A percentile compares a stretch with the other conserved stretches of the same genome.
These are phyloP conservation scores for Verticillium nubilum DNA, from an alignment of 2,329 filamentous ascomycete species.

Conservation along the genomic window DNA sequence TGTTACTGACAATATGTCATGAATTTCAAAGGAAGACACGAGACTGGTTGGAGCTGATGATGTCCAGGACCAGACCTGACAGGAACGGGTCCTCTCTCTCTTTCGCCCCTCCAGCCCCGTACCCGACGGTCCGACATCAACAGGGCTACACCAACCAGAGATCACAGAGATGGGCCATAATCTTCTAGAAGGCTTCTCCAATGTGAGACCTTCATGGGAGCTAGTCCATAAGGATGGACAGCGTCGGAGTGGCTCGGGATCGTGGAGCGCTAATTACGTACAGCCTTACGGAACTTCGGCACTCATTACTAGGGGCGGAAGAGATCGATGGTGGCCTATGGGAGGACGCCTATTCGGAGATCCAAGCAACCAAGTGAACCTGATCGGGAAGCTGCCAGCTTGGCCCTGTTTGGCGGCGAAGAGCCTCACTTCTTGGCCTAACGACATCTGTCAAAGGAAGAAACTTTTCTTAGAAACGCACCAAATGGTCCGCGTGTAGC, in stretches of 20 bases:
- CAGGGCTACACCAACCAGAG: background rate
- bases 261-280: background rate
- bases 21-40: background rate
- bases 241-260: background rate
- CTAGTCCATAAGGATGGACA: background rate
- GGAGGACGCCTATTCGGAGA: background rate
- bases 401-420: background rate
- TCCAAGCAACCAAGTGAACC: background rate
- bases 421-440: background rate
- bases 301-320: background rate
- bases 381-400: background rate
- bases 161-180: background rate
- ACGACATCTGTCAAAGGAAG: background rate
- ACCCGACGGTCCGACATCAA: background rate
- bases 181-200: background rate
- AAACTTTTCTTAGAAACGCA: background rate
- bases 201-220: background rate
- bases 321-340: background rate
- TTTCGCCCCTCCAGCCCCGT: background rate
- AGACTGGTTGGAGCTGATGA: background rate
- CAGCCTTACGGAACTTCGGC: background rate
- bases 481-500: background rate
- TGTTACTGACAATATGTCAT: background rate
- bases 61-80: background rate
- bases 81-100: background rate